Conservation (phyloP, 148 eudicot species). For the Selenicereus undatus region DNA sequence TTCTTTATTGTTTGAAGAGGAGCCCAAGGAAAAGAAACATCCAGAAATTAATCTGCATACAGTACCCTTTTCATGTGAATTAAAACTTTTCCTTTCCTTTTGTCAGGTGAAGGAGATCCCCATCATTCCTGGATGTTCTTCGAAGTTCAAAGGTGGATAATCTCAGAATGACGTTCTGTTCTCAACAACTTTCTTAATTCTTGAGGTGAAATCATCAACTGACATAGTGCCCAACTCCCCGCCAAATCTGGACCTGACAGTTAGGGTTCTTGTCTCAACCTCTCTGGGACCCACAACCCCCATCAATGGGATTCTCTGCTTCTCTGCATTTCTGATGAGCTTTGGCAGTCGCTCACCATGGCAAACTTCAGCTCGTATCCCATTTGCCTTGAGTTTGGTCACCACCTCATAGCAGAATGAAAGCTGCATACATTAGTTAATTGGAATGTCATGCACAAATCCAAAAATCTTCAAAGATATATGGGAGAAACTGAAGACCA, state of each 20-base stretch:
- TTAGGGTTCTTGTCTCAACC: slow-evolving; percentile 67
- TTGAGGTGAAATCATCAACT: slow-evolving; percentile 55
- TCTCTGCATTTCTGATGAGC: slow-evolving; percentile 82
- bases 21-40: no score
- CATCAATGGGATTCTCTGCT: slow-evolving; percentile 90
- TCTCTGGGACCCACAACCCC: slow-evolving; percentile 91
- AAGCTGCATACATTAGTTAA: slow-evolving; percentile 35
- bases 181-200: slow-evolving; percentile 47
- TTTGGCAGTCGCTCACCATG: slow-evolving; percentile 89
- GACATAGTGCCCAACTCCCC: slow-evolving; percentile 78
- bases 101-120: no score
- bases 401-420: slow-evolving; percentile 64
- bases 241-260: slow-evolving; percentile 82
- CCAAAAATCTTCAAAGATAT: no score
- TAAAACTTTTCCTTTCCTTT: no score
- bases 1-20: no score
- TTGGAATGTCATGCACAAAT: no score
- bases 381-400: slow-evolving; percentile 50
- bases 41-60: no score
- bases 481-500: no score
- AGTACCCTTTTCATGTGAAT: no score
- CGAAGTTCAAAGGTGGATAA: neutral
- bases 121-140: neutral
- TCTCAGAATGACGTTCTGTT: slow-evolving; percentile 53
- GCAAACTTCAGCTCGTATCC: slow-evolving; percentile 80